Evolutionary conservation across 495 filamentous ascomycete species (phyloP), one percentile per base, ranked within the genome.

Genomic region (Penicillium psychrofluorescens): DNA sequence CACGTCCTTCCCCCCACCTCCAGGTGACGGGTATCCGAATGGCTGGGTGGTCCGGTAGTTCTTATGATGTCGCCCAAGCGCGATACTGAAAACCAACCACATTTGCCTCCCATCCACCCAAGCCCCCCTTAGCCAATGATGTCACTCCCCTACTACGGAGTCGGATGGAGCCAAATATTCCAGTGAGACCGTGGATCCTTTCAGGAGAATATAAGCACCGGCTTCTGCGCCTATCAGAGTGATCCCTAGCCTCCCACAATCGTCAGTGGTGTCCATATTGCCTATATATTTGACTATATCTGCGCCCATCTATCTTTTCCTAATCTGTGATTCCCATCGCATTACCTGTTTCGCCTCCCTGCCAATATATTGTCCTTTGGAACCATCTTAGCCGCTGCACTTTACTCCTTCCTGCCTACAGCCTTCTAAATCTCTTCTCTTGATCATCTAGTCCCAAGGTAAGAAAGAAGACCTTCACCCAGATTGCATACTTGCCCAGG

Each of bases 41-140:
- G 32, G 32, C 9, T 34, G 32, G n/a, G n/a, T 10, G 32, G 10
- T 12, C 2, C 32, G 32, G n/a, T 6, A 12, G 32, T 34, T 34
- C 32, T 34, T 34, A 34, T 34, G 32, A 34, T 34, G 32, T 34
- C 32, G 32, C 7, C 32, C 32, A 11, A 12, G 32, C 32, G 32
- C 32, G 4, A 34, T 34, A 10, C 6, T 0, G 3, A 34, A 34
- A 34, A 9, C 9, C 9, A 7, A 34, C 10, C 2, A 12, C 9
- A 34, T 36, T 35, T 22, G 13, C 8, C 14, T 34, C n/a, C 30
- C 12, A 32, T 30, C 28, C 11, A 28, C 34, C 46, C 38, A 16
- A 16, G 38, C 32, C 40, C 38, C 35, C 33, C 45, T 54, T 37
- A 49, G 45, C 57, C 50, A 58, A 55, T 61, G 55, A 61, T 61